Evolutionary conservation across 2,329 filamentous ascomycete genomes (phyloP).

Genomic region (Geosmithia putterillii): DNA sequence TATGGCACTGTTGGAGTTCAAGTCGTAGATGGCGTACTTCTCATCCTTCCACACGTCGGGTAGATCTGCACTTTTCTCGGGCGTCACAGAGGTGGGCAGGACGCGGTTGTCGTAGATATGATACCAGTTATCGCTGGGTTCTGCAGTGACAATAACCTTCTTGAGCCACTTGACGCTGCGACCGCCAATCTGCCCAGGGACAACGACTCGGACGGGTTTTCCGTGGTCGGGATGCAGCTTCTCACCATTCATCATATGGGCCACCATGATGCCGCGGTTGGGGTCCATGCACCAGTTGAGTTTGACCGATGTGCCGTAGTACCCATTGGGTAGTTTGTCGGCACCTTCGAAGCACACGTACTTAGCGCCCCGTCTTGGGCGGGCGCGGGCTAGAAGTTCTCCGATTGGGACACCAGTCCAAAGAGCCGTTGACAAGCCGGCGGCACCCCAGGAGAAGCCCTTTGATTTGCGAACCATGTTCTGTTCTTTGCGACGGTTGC

Average conservation of each 20-base stretch:
- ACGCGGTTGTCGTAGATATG: constrained; percentile 92
- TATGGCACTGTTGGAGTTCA: constrained; percentile 76
- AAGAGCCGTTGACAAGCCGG: constrained; percentile 73
- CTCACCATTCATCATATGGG: constrained; percentile 86
- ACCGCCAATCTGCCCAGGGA: constrained; percentile 85
- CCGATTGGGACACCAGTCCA: constrained; percentile 74
- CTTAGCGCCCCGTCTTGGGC: constrained; percentile 55
- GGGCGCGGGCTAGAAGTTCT: constrained; percentile 57
- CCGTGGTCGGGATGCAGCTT: constrained; percentile 72
- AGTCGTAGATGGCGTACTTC: constrained; percentile 83
- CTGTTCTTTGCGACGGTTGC: constrained; percentile 86
- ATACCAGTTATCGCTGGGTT: constrained; percentile 86
- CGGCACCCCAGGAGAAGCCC: constrained; percentile 88
- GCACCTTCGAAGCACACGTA: constrained; percentile 90
- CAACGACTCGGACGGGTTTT: constrained; percentile 67
- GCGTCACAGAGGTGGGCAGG: constrained; percentile 73
- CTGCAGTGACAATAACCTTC: constrained; percentile 62
- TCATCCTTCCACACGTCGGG: constrained; percentile 78
- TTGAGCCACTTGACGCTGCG: constrained; percentile 90
- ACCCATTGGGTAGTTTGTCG: constrained; percentile 77
- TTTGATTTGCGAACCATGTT: constrained; percentile 85
- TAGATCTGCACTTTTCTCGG: constrained; percentile 64
- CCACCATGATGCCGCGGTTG: constrained; percentile 74
- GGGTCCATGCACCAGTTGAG: constrained; percentile 80
- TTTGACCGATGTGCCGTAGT: constrained; percentile 80